phyloP scores from a whole-genome alignment of 768 basidiomycete species.

The Amanita rubescens region DNA sequence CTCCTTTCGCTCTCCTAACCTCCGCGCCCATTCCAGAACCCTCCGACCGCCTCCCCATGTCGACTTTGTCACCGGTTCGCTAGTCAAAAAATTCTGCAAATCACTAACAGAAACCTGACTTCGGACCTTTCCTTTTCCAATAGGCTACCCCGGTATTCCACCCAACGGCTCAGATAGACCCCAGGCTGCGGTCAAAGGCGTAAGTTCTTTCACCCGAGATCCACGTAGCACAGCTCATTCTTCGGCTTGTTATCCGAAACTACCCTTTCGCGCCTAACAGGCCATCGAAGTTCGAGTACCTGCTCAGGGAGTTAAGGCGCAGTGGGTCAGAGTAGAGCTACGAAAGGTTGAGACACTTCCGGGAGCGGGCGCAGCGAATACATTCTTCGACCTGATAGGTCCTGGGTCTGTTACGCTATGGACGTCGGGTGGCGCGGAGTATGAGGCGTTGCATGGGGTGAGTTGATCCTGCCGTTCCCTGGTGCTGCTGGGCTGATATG shows the following conservation, averaged over 20 bases:
- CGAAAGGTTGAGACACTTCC: slow-evolving; percentile 84
- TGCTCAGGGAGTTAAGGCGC: slow-evolving; percentile 72
- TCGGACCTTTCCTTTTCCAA: slow-evolving; percentile 3
- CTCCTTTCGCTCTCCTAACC: neutral
- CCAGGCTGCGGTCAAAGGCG: slow-evolving; percentile 83
- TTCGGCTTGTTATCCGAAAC: neutral
- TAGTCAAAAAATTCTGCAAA: slow-evolving; percentile 3
- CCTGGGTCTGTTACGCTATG: slow-evolving; percentile 79
- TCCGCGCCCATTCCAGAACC: slow-evolving; percentile 29
- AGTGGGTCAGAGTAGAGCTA: slow-evolving; percentile 89
- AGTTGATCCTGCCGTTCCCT: slow-evolving; percentile 19
- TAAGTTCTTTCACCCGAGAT: slow-evolving; percentile 35
- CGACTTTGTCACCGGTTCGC: slow-evolving; percentile 77
- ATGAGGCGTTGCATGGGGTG: slow-evolving; percentile 60
- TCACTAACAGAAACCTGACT: neutral
- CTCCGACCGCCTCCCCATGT: slow-evolving; percentile 85
- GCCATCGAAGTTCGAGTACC: slow-evolving; percentile 81
- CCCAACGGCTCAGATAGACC: slow-evolving; percentile 69
- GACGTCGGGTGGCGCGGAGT: slow-evolving; percentile 59
- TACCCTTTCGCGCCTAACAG: slow-evolving; percentile 27
- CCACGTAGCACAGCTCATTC: too few species aligned
- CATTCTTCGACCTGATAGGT: slow-evolving; percentile 76
- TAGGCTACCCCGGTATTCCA: slow-evolving; percentile 84
- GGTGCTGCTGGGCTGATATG: neutral
- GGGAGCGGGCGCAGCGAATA: slow-evolving; percentile 58